phyloP scores from a whole-genome alignment of 768 basidiomycete genomes.

The Boletus tomentosulus region DNA sequence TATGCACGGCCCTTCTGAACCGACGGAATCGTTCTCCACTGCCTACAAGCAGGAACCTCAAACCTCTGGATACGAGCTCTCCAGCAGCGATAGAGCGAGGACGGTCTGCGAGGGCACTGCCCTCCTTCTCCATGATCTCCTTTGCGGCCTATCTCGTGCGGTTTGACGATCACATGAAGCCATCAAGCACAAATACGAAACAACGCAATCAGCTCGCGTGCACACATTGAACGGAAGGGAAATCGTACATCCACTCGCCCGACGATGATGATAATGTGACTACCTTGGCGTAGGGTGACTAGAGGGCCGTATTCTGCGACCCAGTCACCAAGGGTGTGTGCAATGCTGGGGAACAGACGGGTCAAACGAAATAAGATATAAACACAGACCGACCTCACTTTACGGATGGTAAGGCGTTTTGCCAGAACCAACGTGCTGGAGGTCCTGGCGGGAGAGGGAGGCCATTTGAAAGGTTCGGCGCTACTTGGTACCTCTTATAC shows the following conservation, averaged over 20 bases:
- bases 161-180: background rate
- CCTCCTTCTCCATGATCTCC: constrained; percentile 59
- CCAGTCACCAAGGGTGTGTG: constrained; percentile 43
- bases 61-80: constrained; percentile 47
- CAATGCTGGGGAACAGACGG: constrained; percentile 1
- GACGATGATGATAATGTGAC: constrained; percentile 15
- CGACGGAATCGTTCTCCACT: constrained; percentile 53
- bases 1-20: constrained; percentile 48
- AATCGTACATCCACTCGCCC: constrained; percentile 18
- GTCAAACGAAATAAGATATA: background rate
- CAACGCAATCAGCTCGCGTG: background rate
- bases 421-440: constrained; percentile 20
- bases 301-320: constrained; percentile 55
- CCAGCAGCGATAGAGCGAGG: constrained; percentile 48
- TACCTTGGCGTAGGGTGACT: constrained; percentile 48
- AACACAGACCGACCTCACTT: constrained; percentile 11
- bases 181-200: background rate
- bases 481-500: background rate
- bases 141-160: constrained; percentile 39
- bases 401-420: constrained; percentile 12
- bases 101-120: constrained; percentile 44
- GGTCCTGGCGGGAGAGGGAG: constrained; percentile 25
- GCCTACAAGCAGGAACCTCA: constrained; percentile 44
- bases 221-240: background rate
- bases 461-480: background rate